Conservation (phyloP, 2,329 filamentous ascomycete genomes). For the Penicillium janthinellum region DNA sequence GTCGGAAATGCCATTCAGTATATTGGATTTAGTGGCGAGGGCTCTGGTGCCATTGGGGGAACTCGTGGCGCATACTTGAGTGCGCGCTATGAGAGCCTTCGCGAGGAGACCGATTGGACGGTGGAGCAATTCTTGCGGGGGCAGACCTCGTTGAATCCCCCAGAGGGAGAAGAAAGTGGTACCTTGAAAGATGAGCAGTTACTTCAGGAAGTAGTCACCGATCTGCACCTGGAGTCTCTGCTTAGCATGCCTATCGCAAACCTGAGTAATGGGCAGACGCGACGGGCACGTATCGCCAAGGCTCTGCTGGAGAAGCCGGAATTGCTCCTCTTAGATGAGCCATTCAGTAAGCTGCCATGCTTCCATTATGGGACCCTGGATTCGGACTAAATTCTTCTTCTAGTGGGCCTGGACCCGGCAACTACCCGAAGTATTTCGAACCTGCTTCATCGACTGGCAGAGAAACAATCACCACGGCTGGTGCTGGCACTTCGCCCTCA, state of each 20-base stretch:
- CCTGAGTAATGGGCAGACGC: slow-evolving; percentile 89
- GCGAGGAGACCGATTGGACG: slow-evolving; percentile 86
- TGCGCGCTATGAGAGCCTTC: slow-evolving; percentile 83
- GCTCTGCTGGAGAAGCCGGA: slow-evolving; percentile 78
- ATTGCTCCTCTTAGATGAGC: slow-evolving; percentile 84
- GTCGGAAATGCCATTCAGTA: slow-evolving; percentile 75
- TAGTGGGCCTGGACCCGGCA: slow-evolving; percentile 84
- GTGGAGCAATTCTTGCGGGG: slow-evolving; percentile 78
- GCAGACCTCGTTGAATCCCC: slow-evolving; percentile 78
- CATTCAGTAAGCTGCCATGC: slow-evolving; percentile 65
- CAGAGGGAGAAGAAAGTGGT: slow-evolving; percentile 56
- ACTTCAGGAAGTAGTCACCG: slow-evolving; percentile 65
- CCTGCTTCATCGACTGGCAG: slow-evolving; percentile 69
- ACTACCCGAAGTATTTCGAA: slow-evolving; percentile 72
- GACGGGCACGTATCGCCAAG: slow-evolving; percentile 83
- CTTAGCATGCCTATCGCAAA: slow-evolving; percentile 83
- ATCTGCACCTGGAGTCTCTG: slow-evolving; percentile 69
- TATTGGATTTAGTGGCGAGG: slow-evolving; percentile 84
- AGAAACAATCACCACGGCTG: slow-evolving; percentile 67
- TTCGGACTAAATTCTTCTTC: neutral
- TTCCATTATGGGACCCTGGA: neutral
- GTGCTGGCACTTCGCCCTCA: slow-evolving; percentile 80
- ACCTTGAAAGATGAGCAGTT: slow-evolving; percentile 53
- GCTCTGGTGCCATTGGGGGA: slow-evolving; percentile 51
- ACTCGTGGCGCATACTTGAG: slow-evolving; percentile 77